Evolutionary conservation across 306 rosid genomes (phyloP).

Genomic region (Cucurbita argyrosperma): DNA sequence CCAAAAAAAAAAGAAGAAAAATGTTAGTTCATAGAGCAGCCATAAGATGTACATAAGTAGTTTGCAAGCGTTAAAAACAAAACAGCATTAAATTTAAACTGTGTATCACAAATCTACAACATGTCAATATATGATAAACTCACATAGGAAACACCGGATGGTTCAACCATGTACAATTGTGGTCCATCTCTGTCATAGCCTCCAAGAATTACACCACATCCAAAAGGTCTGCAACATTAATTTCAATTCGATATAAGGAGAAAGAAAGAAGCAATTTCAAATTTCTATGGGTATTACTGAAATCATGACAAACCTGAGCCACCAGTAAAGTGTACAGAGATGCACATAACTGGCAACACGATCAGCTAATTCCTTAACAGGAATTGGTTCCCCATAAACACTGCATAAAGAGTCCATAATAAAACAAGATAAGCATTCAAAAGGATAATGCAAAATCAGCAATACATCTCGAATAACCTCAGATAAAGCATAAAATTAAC

Average conservation of each 20-base stretch:
- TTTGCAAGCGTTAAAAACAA: not conserved
- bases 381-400: conserved; percentile 72
- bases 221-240: conserved; percentile 71
- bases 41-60: not conserved
- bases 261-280: conserved; percentile 10
- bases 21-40: not conserved
- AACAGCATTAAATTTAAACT: not conserved
- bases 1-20: not conserved
- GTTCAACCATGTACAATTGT: conserved; percentile 91
- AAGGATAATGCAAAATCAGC: not conserved
- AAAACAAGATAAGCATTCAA: conserved; percentile 14
- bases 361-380: conserved; percentile 91
- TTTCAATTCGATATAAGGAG: conserved; percentile 1
- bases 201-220: conserved; percentile 92
- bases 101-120: not conserved
- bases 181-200: conserved; percentile 99
- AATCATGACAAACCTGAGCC: conserved; percentile 63
- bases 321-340: conserved; percentile 93
- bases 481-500: not conserved
- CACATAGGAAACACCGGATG: conserved; percentile 89
- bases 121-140: conserved; percentile 16
- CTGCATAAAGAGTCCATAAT: conserved; percentile 24
- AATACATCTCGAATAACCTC: conserved; percentile 1
- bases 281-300: conserved; percentile 7
- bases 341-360: conserved; percentile 98